Evolutionary conservation across 441 rosid species (phyloP), one percentile per base, ranked within the genome.

Genomic region (Kokia cookei): DNA sequence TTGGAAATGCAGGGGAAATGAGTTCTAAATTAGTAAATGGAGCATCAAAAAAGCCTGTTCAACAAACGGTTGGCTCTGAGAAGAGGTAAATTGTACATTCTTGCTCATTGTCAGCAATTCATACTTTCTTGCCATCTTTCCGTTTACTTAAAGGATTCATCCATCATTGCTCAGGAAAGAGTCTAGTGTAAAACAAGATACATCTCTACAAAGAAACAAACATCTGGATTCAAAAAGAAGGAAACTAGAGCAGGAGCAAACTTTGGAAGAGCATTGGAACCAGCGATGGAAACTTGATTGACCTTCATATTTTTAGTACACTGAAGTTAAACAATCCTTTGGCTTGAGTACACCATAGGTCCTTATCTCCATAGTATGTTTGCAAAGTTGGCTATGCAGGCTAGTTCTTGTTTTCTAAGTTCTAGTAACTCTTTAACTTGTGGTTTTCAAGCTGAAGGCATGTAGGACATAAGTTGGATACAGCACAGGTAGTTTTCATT

Each of bases 271-370:
- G 53, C 73, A 65, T 61, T 35, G 73, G 66, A 48, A 72, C 81
- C 81, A 61, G 81, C 71, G 57, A 74, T 14, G 91, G 77, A 48
- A 89, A 87, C 80, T 83, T 87, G 95, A 93, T 96, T 79, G 92
- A 89, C 80, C 72, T 93, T 19, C 90, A 92, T 66, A 69, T 84
- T 50, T 66, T 24, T 12, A 26, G 37, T 45, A 57, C 57, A 66
- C 54, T 29, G 58, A 67, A 67, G 37, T 32, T 67, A 15, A 48
- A 67, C 14, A 26, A 48, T 13, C 50, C 70, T 45, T 65, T 19
- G 29, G n/a, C 53, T 65, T 5, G 51, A 43, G 48, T 11, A 13
- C 48, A 45, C 48, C 48, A 10, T 43, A 45, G 48, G 48, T 45
- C 48, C 48, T 45, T 45, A 11, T 45, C 54, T 13, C 32, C 54